Evolutionary conservation across 2,329 filamentous ascomycete species (phyloP).

Genomic region (Penicillium janthinellum): DNA sequence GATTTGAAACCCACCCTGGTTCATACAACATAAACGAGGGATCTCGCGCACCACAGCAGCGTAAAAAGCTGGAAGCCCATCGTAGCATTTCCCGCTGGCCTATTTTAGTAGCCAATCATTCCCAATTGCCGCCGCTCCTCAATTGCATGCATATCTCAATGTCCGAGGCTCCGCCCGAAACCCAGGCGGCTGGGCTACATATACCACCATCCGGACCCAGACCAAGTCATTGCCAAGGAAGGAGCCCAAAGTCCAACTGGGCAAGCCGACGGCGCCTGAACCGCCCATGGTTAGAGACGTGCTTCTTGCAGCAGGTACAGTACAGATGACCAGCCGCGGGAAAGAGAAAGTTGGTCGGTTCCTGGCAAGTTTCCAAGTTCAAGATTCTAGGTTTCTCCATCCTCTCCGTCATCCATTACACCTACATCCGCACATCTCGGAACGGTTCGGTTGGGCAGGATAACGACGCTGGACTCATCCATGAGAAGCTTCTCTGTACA

Average conservation of each 20-base stretch:
- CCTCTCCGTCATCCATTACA: conserved; percentile 23
- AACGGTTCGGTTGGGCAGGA: conserved; percentile 1
- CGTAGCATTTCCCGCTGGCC: neutral
- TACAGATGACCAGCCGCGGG: neutral
- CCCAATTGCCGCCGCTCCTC: neutral
- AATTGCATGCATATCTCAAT: neutral
- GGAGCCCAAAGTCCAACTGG: neutral
- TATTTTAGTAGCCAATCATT: neutral
- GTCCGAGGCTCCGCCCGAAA: neutral
- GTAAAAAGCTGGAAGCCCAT: neutral
- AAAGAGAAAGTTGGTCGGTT: conserved; percentile 10
- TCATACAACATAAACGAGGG: conserved; percentile 6
- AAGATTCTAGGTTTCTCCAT: conserved; percentile 1
- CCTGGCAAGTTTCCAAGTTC: conserved; percentile 4
- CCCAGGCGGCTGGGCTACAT: neutral
- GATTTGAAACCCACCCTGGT: conserved; percentile 16
- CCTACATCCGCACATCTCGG: conserved; percentile 12
- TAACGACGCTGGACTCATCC: neutral
- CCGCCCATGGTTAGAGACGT: neutral
- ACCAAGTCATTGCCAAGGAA: neutral
- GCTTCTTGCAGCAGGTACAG: conserved; percentile 16
- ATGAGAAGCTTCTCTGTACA: neutral
- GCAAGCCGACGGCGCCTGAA: neutral
- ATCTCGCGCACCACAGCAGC: conserved; percentile 8
- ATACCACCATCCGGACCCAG: neutral